Conservation (phyloP, 768 basidiomycete genomes). For the Rhodotorula sphaerocarpa region DNA sequence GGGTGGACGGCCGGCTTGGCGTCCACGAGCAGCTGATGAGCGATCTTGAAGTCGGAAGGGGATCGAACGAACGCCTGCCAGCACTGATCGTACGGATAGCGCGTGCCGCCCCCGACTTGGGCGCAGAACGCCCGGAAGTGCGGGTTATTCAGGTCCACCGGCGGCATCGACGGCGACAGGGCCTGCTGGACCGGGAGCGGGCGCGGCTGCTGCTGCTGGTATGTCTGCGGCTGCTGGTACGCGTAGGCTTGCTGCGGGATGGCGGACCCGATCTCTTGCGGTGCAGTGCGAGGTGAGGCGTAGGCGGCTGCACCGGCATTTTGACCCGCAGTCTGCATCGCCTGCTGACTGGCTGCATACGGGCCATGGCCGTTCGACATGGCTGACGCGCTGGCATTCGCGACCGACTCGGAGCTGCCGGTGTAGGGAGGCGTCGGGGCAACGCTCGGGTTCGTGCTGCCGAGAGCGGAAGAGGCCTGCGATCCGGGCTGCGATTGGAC, state of each 20-base stretch:
- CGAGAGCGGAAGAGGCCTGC: slow-evolving; percentile 12
- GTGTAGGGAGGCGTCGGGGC: slow-evolving; percentile 13
- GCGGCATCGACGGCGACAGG: neutral
- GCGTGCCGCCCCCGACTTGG: slow-evolving; percentile 6
- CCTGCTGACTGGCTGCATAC: too few species aligned
- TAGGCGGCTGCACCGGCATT: neutral
- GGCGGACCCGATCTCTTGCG: neutral
- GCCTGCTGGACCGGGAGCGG: neutral
- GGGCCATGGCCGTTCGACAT: neutral
- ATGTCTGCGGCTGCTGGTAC: slow-evolving; percentile 1
- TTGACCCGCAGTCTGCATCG: too few species aligned
- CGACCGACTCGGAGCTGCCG: slow-evolving; percentile 3
- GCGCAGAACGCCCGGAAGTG: slow-evolving; percentile 19
- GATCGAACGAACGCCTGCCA: slow-evolving; percentile 7
- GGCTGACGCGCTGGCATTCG: neutral
- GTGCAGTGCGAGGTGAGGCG: neutral
- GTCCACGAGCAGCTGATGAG: slow-evolving; percentile 19
- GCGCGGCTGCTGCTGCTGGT: neutral
- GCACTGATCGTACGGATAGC: slow-evolving; percentile 8
- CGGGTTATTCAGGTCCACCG: slow-evolving; percentile 1
- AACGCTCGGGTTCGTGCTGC: slow-evolving; percentile 5
- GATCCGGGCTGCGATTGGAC: slow-evolving; percentile 27
- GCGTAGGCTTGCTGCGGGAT: neutral
- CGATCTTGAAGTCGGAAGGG: slow-evolving; percentile 3
- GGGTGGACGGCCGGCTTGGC: slow-evolving; percentile 8